A percentile compares a stretch with the other conserved stretches of the same genome.
These are phyloP conservation scores for Cicer arietinum DNA, from an alignment of 306 rosid species.

Conservation along the genomic window DNA sequence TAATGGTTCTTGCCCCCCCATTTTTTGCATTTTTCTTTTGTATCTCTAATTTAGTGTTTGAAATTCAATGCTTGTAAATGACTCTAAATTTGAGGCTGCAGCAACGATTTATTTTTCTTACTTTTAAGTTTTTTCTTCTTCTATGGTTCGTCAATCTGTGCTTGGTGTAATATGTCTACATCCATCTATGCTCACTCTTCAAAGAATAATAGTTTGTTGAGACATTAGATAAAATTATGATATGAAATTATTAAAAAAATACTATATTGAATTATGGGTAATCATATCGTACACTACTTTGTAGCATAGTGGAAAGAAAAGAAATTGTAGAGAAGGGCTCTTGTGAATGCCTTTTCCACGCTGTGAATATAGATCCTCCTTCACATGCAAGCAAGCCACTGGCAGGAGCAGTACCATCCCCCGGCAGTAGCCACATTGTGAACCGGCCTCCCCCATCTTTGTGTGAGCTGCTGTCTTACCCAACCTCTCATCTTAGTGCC, in stretches of 20 bases:
- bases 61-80: conserved; percentile 56
- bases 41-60: conserved; percentile 28
- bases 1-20: conserved; percentile 41
- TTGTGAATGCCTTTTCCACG: neutral
- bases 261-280: neutral
- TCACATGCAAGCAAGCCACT: too few species aligned
- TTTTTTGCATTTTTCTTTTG: conserved; percentile 38
- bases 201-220: neutral
- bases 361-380: too few species aligned
- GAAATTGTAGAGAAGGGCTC: neutral
- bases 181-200: neutral
- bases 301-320: neutral
- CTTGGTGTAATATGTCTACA: conserved; percentile 16
- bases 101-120: conserved; percentile 5
- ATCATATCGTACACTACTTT: neutral
- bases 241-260: neutral
- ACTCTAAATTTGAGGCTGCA: conserved; percentile 54
- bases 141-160: neutral
- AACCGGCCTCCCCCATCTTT: too few species aligned
- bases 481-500: too few species aligned
- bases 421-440: too few species aligned
- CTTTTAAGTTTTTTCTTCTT: neutral
- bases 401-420: too few species aligned
- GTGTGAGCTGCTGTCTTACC: too few species aligned
- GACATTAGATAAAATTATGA: conserved; percentile 11